phyloP scores from a whole-genome alignment of 202 grass and related monocot species.

The Thinopyrum obtusiflorum region DNA sequence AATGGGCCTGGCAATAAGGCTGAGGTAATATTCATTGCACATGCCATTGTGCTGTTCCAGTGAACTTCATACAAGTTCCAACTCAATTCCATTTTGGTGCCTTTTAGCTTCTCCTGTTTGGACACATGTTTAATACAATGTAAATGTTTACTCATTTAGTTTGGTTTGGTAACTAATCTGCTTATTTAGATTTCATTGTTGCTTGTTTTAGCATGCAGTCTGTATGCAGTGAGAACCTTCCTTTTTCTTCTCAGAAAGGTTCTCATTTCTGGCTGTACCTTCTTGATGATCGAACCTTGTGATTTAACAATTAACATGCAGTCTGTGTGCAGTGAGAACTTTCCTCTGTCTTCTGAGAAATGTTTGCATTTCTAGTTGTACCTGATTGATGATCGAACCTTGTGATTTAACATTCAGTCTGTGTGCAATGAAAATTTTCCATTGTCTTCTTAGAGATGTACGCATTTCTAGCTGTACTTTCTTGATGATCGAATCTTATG shows the following conservation, averaged over 20 bases:
- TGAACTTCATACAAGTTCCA: conserved; percentile 20
- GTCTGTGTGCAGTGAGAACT: not conserved
- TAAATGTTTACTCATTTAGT: not conserved
- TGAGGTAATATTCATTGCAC: conserved; percentile 60
- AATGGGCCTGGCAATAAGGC: conserved; percentile 60
- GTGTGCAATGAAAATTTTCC: not conserved
- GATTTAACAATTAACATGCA: conserved; percentile 2
- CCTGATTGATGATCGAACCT: not conserved
- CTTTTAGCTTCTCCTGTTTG: conserved; percentile 29
- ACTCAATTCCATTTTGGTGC: conserved; percentile 2
- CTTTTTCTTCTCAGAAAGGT: not conserved
- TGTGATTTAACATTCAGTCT: not conserved
- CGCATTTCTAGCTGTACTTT: not conserved
- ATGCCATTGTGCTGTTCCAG: not conserved
- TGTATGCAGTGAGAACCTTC: not conserved
- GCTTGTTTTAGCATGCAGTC: not conserved
- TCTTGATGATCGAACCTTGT: not conserved
- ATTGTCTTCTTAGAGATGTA: not conserved
- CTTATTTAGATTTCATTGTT: not conserved
- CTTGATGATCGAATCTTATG: not conserved
- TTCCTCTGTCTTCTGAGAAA: not conserved
- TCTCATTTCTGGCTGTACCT: not conserved
- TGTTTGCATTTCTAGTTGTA: not conserved
- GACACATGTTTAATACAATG: not conserved
- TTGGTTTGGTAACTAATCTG: conserved; percentile 9